Base-by-base conservation (phyloP, 2,329 filamentous ascomycete species). In the Eutypa lata region DNA sequence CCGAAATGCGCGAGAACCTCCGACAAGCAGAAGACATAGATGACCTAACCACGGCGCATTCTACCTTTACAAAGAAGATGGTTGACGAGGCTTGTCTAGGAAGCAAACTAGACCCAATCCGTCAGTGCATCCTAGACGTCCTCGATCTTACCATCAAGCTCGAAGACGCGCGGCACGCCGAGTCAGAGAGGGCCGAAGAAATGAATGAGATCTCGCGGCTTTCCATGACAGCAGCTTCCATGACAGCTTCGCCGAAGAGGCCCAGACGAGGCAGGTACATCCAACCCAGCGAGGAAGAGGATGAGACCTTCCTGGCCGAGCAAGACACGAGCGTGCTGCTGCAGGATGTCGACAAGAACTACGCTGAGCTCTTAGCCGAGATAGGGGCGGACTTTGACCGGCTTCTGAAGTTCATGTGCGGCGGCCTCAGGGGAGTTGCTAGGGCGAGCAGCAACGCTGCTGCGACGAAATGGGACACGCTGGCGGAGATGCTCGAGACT, bases 401-500 rank as follows among this genome's bases (percentile, higher is more conserved):
- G 43, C 75, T 88, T 47, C 64, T 91, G 26, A 75, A 80, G 0
- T 96, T 96, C 67, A 77, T 94, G 14, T 80, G 80, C 2, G 84
- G 86, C 48, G 91, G 89, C 0, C 67, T 97, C 57, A 82, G 87
- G 50, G 87, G 88, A 10, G 83, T 94, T 10, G 86, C 90, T 48
- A 81, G 91, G 61, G 88, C 87, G 33, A 87, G 88, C 47, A 84
- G 84, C 26, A 84, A 90, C 51, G 65, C 70, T 14, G 73, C 76
- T 40, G 71, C 78, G 63, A 65, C 81, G 31, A 83, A 86, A 66
- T 93, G 91, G 88, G 90, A 94, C 69, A 83, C 88, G 54, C 68
- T 96, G 55, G 90, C 89, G 0, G 90, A 96, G 68, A 89, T 88
- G 75, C 70, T 96, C 44, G 88, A 92, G 61, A 77, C 77, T 64